Conservation (phyloP, 2,329 filamentous ascomycete genomes). For the Falciphora oryzae region DNA sequence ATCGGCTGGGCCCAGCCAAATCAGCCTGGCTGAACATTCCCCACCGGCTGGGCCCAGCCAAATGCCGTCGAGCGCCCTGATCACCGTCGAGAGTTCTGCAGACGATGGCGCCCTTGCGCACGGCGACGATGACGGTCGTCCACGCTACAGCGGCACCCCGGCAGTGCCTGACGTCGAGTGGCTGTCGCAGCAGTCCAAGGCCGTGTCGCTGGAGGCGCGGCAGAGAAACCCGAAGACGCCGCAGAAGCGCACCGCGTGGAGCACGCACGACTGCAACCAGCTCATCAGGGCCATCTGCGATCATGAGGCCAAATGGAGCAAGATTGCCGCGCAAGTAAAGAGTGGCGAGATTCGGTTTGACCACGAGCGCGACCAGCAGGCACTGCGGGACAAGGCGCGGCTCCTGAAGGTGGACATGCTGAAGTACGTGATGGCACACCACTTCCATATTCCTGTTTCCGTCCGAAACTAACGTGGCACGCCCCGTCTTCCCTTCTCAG, state of each 20-base stretch:
- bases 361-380: constrained; percentile 44
- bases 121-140: not conserved
- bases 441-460: not conserved
- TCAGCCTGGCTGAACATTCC: not conserved
- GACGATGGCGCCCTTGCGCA: not conserved
- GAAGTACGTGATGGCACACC: constrained; percentile 24
- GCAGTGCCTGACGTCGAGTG: constrained; percentile 19
- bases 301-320: constrained; percentile 33
- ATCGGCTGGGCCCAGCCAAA: no score
- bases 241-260: constrained; percentile 35
- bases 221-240: constrained; percentile 22
- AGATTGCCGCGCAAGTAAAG: constrained; percentile 27
- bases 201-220: constrained; percentile 23
- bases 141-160: constrained; percentile 12
- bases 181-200: constrained; percentile 19
- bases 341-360: constrained; percentile 32
- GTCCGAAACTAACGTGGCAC: not conserved
- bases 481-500: constrained; percentile 17
- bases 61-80: no score
- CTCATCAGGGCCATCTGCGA: constrained; percentile 38
- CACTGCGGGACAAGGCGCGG: constrained; percentile 52
- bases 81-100: not conserved
- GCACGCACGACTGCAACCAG: constrained; percentile 30
- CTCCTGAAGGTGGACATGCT: constrained; percentile 49
- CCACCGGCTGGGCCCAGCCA: not conserved